Base-by-base conservation (phyloP, 768 basidiomycete species). In the Aureoboletus auriporus region DNA sequence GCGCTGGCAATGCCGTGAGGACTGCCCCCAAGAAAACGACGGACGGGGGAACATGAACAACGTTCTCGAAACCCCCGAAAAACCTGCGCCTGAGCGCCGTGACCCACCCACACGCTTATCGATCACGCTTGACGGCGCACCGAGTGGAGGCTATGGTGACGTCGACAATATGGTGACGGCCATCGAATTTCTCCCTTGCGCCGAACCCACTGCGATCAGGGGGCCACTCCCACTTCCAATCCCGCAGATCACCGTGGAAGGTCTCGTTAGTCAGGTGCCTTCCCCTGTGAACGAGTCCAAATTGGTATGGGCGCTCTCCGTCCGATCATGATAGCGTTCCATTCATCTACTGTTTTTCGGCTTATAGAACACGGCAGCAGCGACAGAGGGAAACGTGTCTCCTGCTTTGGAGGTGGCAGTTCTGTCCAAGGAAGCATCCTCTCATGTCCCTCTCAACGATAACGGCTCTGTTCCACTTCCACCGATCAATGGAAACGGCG, bases 41-140 rank as follows among this genome's bases (percentile, higher is more conserved):
- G 62, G 65, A 8, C 67, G 69, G 17, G 88, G 87, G 13, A 85
- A 84, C 64, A 61, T 82, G 16, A 92, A 92, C 66, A 88, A 90
- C 62, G 68, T 87, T 44, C 76, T 78, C 54, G 69, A 60, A 30
- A 68, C 79, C 2, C 86, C 86, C 9, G 65, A 70, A 28, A 73
- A 74, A 44, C 78, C 77, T 6, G 42, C 28, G 31, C 28, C 49
- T 9, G 49, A 46, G 20, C 20, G 20, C 2, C 20, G 20, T 6
- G 40, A 33, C 14, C 29, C 20, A 36, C 59, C 47, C n/a, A 28
- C 49, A 2, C 55, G 35, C 12, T 28, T 64, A 49, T 49, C 34
- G 36, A 62, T 62, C 31, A 47, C 61, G 26, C 17, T 33, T 13
- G 51, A 46, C 1, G 46, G 27, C 29, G 39, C 12, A 1, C 42